Conservation (phyloP, 2,329 filamentous ascomycete species). For the Rutstroemia sp. region DNA sequence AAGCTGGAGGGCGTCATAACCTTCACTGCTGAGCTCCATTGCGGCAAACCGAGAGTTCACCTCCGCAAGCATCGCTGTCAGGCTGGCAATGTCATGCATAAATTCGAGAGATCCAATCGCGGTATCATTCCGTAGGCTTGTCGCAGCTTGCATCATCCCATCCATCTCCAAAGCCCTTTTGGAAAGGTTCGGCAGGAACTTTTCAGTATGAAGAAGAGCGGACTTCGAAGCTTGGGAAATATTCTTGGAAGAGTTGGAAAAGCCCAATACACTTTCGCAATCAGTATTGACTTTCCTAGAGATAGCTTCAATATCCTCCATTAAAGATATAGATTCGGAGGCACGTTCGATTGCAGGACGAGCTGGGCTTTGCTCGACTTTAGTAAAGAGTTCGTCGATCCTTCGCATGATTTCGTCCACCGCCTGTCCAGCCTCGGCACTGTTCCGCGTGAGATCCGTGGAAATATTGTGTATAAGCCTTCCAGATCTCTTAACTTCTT, state of each 20-base stretch:
- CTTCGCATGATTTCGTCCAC: slow-evolving; percentile 53
- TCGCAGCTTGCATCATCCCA: slow-evolving; percentile 49
- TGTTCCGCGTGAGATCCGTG: slow-evolving; percentile 51
- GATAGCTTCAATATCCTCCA: slow-evolving; percentile 80
- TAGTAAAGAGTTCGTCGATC: slow-evolving; percentile 53
- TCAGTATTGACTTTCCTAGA: slow-evolving; percentile 83
- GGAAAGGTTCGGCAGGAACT: slow-evolving; percentile 49
- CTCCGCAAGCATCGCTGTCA: slow-evolving; percentile 67
- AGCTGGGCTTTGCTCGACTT: slow-evolving; percentile 52
- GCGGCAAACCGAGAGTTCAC: slow-evolving; percentile 66
- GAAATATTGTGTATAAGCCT: slow-evolving; percentile 52
- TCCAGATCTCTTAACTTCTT: slow-evolving; percentile 65
- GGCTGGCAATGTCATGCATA: slow-evolving; percentile 75
- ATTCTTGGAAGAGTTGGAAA: slow-evolving; percentile 60
- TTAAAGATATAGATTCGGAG: slow-evolving; percentile 59
- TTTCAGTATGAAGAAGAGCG: slow-evolving; percentile 55
- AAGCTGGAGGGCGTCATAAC: slow-evolving; percentile 72
- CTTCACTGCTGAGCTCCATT: slow-evolving; percentile 66
- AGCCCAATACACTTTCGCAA: slow-evolving; percentile 66
- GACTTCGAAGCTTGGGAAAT: slow-evolving; percentile 55
- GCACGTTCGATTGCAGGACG: slow-evolving; percentile 49
- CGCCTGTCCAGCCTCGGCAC: slow-evolving; percentile 52
- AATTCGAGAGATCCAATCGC: slow-evolving; percentile 59
- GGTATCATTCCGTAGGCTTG: slow-evolving; percentile 60
- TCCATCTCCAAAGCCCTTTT: slow-evolving; percentile 54